Conservation (phyloP, 148 eudicot genomes). For the Arctostaphylos glauca region DNA sequence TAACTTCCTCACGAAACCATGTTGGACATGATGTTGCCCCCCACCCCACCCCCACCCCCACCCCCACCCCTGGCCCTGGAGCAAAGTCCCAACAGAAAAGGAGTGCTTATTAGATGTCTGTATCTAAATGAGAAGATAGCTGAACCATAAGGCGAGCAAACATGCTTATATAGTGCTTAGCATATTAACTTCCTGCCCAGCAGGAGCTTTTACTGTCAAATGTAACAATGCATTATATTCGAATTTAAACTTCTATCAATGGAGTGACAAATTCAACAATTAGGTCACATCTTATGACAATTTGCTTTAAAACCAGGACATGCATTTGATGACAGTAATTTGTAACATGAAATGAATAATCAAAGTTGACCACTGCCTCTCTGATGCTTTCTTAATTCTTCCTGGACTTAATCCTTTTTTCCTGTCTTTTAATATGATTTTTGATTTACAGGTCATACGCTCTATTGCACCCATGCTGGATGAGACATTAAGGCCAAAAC, state of each 20-base stretch:
- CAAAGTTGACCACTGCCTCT: not conserved
- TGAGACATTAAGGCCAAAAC: constrained; percentile 56
- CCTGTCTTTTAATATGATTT: not conserved
- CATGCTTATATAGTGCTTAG: not conserved
- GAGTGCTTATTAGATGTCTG: not conserved
- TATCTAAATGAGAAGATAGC: not conserved
- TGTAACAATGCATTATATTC: not conserved
- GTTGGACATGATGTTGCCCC: not conserved
- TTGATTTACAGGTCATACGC: constrained; percentile 63
- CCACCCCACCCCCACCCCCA: not conserved
- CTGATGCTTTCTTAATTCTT: not conserved
- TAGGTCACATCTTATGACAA: not conserved
- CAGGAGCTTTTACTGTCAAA: not conserved
- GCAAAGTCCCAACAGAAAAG: not conserved
- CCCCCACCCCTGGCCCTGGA: not conserved
- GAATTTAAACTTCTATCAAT: not conserved
- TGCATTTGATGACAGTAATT: not conserved
- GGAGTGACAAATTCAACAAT: not conserved
- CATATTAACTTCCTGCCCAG: not conserved
- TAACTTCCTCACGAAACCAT: not conserved
- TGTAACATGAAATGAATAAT: not conserved
- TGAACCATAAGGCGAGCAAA: not conserved
- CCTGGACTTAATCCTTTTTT: not conserved
- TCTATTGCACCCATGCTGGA: constrained; percentile 84
- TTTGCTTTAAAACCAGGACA: not conserved